phyloP scores from a whole-genome alignment of 1,284 basidiomycete species.

The Cerioporus squamosus region DNA sequence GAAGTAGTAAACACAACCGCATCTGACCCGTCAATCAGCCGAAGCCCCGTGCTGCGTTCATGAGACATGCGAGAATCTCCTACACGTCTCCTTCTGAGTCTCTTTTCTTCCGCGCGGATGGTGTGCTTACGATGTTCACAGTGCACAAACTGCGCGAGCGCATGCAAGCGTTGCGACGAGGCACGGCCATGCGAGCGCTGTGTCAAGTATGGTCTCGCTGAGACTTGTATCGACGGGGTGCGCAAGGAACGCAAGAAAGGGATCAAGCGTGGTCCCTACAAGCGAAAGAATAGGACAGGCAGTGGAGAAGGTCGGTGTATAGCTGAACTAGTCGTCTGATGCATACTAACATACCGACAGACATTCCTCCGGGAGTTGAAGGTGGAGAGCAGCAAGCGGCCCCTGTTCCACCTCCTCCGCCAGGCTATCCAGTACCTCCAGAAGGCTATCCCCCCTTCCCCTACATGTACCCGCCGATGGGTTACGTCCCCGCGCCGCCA shows the following conservation, averaged over 20 bases:
- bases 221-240: conserved; percentile 73
- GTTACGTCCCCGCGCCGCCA: conserved; percentile 34
- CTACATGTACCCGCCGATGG: conserved; percentile 47
- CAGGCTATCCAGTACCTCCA: conserved; percentile 46
- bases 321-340: conserved; percentile 31
- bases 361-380: conserved; percentile 24
- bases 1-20: no score
- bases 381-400: conserved; percentile 24
- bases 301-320: conserved; percentile 21
- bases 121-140: conserved; percentile 26
- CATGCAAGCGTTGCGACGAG: conserved; percentile 88
- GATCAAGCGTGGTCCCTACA: conserved; percentile 86
- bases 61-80: no score
- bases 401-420: conserved; percentile 30
- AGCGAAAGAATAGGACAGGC: conserved; percentile 64
- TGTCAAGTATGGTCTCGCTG: conserved; percentile 76
- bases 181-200: conserved; percentile 80
- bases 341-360: conserved; percentile 24
- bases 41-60: no score
- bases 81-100: no score
- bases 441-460: conserved; percentile 64
- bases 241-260: conserved; percentile 87
- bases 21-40: no score
- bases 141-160: conserved; percentile 86
- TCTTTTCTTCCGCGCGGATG: no score